Base-by-base conservation (phyloP, 768 basidiomycete species). In the Tricholoma hemisulphureum region DNA sequence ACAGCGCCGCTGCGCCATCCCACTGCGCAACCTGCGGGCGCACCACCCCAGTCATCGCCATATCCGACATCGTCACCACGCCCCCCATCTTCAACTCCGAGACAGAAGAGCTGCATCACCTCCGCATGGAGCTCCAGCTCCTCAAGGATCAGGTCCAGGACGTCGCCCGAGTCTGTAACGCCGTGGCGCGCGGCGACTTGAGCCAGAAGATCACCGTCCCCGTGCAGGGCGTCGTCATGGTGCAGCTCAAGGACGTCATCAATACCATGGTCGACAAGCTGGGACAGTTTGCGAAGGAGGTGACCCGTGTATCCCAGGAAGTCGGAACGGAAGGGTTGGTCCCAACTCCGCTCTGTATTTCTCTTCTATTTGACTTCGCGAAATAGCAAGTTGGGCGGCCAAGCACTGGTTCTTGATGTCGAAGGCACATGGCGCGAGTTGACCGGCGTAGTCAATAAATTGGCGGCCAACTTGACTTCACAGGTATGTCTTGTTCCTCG, bases 351-450 rank as follows among this genome's bases (percentile, higher is more conserved):
- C 37, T 49, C 18, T 14, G 14, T 32, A 31, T 10, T 32, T 57
- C 39, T n/a, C 21, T 20, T 39, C 16, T n/a, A 26, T 29, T 28
- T 31, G 32, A 8, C 14, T 11, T 16, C 20, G 7, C 7, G 3
- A 20, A 78, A 85, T 67, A 93, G 93, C 2, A 90, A 91, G 83
- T 77, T 94, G 53, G 92, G 92, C 49, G 91, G 91, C 11, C 91
- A 94, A 65, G 92, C 93, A 21, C 78, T 88, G 58, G 93, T 95
- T 16, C 71, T 90, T 24, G 91, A 93, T 57, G 93, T 94, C 51
- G 90, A 94, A 76, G 93, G 93, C 24, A 91, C 89, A n/a, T 93
- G 91, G 91, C 81, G 86, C 41, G 88, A 93, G 71, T 73, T 92
- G 56, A 93, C 91, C 0, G 87, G 85, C 58, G 88, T 89, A 48